A percentile compares a stretch with the other conserved stretches of the same genome.
phyloP scores from a whole-genome alignment of 2,329 filamentous ascomycete species.

The Fusarium sp. region DNA sequence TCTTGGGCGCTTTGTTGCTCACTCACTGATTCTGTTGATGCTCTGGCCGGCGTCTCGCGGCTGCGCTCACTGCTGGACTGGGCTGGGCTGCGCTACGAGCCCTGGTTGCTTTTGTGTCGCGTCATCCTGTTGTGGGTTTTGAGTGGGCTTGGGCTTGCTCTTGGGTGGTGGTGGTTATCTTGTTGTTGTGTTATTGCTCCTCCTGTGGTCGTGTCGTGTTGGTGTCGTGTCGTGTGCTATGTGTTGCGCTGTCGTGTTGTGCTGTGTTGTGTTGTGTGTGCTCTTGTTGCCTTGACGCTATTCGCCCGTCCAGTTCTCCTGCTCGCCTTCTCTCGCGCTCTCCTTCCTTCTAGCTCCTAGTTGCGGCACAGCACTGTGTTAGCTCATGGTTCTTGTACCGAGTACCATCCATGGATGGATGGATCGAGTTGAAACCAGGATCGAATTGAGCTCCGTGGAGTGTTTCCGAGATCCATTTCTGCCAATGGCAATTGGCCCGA shows the following conservation, averaged over 20 bases:
- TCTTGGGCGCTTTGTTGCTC: conserved; percentile 20
- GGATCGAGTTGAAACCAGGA: conserved; percentile 6
- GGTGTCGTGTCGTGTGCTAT: conserved; percentile 40
- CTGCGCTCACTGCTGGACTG: conserved; percentile 22
- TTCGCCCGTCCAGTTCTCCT: conserved; percentile 29
- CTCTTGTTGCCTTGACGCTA: conserved; percentile 30
- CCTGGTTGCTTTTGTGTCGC: conserved; percentile 30
- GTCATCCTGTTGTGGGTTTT: conserved; percentile 30
- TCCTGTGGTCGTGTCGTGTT: conserved; percentile 37
- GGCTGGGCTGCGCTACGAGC: conserved; percentile 18
- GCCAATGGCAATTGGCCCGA: conserved; percentile 24
- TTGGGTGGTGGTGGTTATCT: conserved; percentile 13
- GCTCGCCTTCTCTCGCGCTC: conserved; percentile 27
- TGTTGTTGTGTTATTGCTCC: conserved; percentile 30
- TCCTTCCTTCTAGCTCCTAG: conserved; percentile 36
- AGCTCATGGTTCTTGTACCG: conserved; percentile 24
- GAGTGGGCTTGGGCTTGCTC: conserved; percentile 15
- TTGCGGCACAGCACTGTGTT: conserved; percentile 43
- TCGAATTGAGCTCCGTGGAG: neutral
- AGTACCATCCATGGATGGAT: conserved; percentile 20
- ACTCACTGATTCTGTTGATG: neutral
- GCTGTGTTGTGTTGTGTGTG: conserved; percentile 41
- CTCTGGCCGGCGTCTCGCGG: conserved; percentile 25
- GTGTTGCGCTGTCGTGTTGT: conserved; percentile 41
- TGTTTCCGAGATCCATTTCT: neutral